Base-by-base conservation (phyloP, 2,329 filamentous ascomycete species). In the Paradendryphiella salina region DNA sequence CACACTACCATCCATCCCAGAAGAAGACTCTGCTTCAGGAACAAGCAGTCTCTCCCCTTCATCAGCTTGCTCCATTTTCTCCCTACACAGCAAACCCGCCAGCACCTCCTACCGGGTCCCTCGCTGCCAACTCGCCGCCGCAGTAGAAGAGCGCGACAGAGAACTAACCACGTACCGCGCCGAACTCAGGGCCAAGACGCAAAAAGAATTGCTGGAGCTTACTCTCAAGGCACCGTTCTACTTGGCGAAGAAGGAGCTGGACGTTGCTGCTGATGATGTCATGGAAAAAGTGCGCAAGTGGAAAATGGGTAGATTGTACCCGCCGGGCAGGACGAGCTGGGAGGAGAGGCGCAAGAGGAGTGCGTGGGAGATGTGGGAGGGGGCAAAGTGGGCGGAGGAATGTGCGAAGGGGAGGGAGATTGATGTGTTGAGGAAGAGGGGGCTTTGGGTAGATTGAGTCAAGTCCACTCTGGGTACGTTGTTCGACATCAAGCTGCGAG, bases 331-430 rank as follows among this genome's bases (percentile, higher is more conserved):
- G 14, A 17, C 10, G 1, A 41, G 14, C 29, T 54, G 45, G 35
- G 10, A 15, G 14, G 35, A 38, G 1, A 11, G 39, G 6, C 26
- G 46, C 13, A 33, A 28, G 20, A 39, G 33, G 18, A 17, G 31
- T 2, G n/a, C 5, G 11, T 54, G 48, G 47, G 38, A 55, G 45
- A 48, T 45, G 36, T 57, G 54, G 56, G 31, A 47, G n/a, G 54
- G 35, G 6, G 7, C 29, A 14, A 21, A 18, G 17, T 56, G 52
- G 52, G 38, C 20, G 7, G 29, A 5, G 32, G 35, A 47, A 3
- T 20, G 8, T 14, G 44, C 31, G 13, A 29, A 5, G 6, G 34
- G 17, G 26, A 42, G 31, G 5, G 44, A 45, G 3, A n/a, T 45
- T 3, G 42, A 46, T 3, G 14, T 50, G 23, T 11, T 53, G 32